Conservation (phyloP, 2,329 filamentous ascomycete genomes). For the Pseudogymnoascus sp. region DNA sequence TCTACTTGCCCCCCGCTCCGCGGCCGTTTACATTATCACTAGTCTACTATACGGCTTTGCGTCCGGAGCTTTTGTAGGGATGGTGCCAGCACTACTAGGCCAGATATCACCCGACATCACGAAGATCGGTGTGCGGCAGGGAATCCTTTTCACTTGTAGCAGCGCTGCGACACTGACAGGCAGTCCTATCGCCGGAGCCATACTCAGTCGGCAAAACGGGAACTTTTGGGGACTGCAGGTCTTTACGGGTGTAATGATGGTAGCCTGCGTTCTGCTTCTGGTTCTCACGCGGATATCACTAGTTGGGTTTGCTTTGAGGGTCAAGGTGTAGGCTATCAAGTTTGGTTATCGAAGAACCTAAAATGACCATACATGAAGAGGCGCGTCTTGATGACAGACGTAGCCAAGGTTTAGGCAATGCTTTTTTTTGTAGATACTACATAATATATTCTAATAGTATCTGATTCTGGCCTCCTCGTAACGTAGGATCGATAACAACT, state of each 20-base stretch:
- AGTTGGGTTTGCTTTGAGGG: neutral
- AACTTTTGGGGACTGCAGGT: slow-evolving; percentile 46
- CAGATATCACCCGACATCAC: slow-evolving; percentile 55
- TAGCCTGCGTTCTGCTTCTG: slow-evolving; percentile 10
- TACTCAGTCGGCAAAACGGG: slow-evolving; percentile 42
- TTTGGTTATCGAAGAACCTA: neutral
- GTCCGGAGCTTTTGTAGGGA: slow-evolving; percentile 38
- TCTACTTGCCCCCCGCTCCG: slow-evolving; percentile 36
- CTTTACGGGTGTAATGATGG: slow-evolving; percentile 44
- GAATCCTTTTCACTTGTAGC: slow-evolving; percentile 53
- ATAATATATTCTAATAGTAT: neutral
- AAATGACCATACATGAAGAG: neutral
- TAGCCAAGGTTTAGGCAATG: neutral
- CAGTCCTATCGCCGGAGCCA: slow-evolving; percentile 55
- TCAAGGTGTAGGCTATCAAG: neutral
- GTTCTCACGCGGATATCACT: neutral
- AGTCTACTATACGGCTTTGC: slow-evolving; percentile 55
- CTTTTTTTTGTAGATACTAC: neutral
- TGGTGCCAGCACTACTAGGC: slow-evolving; percentile 51
- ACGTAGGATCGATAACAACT: neutral
- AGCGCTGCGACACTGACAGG: slow-evolving; percentile 56
- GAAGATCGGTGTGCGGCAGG: slow-evolving; percentile 58
- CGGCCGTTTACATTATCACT: slow-evolving; percentile 44
- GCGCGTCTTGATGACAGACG: too few relatives aligned
- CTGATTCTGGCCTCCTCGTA: neutral